phyloP scores from a whole-genome alignment of 352 stramenopile genomes.

The Saprolegnia diclina region DNA sequence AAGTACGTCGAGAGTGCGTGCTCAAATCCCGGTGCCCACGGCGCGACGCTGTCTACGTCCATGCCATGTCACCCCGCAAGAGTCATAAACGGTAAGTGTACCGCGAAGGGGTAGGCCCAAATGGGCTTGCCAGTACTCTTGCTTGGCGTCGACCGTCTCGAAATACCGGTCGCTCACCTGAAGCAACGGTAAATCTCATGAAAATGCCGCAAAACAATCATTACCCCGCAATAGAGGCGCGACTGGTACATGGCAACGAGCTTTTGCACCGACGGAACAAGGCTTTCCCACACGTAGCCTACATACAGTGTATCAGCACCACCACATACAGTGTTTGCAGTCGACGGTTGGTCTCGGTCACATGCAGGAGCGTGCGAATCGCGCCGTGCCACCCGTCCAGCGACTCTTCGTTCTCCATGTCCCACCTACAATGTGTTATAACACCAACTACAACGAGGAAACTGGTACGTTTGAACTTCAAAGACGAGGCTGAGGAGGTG shows the following conservation, averaged over 20 bases:
- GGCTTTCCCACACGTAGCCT: conserved; percentile 59
- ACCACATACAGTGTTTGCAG: conserved; percentile 33
- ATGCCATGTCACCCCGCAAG: background rate
- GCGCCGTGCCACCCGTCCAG: conserved; percentile 9
- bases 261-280: conserved; percentile 47
- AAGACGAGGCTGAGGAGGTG: conserved; percentile 10
- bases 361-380: conserved; percentile 20
- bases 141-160: conserved; percentile 35
- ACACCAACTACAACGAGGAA: too few relatives aligned
- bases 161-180: conserved; percentile 73
- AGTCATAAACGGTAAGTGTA: background rate
- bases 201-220: too few relatives aligned
- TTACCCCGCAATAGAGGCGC: conserved; percentile 54
- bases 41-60: background rate
- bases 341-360: conserved; percentile 48
- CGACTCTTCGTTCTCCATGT: conserved; percentile 4
- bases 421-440: conserved; percentile 1
- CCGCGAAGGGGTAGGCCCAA: conserved; percentile 54
- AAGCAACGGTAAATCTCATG: background rate
- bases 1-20: background rate
- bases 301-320: conserved; percentile 47
- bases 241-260: conserved; percentile 56
- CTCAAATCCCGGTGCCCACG: conserved; percentile 1
- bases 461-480: conserved; percentile 12
- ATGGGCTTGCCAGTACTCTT: conserved; percentile 54